phyloP scores from a whole-genome alignment of 148 eudicot species.

The Vaccinium myrtillus region DNA sequence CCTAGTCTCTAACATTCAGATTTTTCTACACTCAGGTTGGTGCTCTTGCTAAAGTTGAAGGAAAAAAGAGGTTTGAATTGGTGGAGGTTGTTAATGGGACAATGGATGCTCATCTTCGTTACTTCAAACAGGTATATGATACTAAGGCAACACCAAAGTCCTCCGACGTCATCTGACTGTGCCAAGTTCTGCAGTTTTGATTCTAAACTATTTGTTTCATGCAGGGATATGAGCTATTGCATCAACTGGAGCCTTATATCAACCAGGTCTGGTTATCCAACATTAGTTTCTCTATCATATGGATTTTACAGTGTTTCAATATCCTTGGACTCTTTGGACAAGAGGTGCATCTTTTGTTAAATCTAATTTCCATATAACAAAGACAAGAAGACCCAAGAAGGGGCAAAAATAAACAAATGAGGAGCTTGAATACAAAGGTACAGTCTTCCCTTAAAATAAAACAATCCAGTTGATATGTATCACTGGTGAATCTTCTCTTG shows the following conservation, averaged over 20 bases:
- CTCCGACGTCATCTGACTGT: conserved; percentile 3
- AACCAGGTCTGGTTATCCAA: conserved; percentile 54
- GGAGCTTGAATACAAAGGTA: background rate
- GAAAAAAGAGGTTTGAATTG: conserved; percentile 84
- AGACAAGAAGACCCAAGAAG: background rate
- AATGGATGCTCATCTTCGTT: conserved; percentile 92
- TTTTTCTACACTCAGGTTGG: conserved; percentile 50
- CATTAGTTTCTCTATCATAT: conserved; percentile 8
- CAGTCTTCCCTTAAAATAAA: background rate
- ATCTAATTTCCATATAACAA: conserved; percentile 2
- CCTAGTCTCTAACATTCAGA: conserved; percentile 5
- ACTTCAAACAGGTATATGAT: conserved; percentile 67
- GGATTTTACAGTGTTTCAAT: conserved; percentile 10
- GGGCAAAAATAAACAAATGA: background rate
- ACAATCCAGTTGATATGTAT: background rate
- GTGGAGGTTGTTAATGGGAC: conserved; percentile 78
- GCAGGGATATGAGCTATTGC: conserved; percentile 90
- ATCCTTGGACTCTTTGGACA: background rate
- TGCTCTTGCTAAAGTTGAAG: conserved; percentile 76
- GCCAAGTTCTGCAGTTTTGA: conserved; percentile 14
- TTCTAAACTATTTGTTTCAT: conserved; percentile 21
- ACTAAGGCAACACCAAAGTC: background rate
- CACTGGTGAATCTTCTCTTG: conserved; percentile 3
- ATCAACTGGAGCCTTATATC: conserved; percentile 85
- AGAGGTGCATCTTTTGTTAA: background rate